A percentile compares a stretch with the other conserved stretches of the same genome.
Conservation (phyloP, 192 early-diverging fungal species). For the Spinellus fusiger region DNA sequence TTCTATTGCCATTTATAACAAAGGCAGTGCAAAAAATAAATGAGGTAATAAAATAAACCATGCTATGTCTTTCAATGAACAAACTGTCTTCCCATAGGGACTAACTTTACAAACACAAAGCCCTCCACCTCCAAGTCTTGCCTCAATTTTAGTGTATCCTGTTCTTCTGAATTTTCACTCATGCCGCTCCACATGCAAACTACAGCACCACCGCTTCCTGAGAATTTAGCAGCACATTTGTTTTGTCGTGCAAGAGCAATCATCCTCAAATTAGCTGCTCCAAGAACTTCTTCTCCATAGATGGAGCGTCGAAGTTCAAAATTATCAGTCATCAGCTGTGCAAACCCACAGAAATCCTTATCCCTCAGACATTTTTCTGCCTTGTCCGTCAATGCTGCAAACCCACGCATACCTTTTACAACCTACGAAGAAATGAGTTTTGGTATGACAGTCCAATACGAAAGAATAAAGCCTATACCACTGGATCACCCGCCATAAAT, state of each 20-base stretch:
- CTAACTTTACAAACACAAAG: constrained; percentile 32
- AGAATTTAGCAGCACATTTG: constrained; percentile 51
- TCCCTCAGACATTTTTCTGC: constrained; percentile 28
- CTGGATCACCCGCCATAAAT: constrained; percentile 45
- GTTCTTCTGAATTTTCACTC: neutral
- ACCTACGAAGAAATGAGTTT: constrained; percentile 19
- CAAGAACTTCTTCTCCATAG: constrained; percentile 48
- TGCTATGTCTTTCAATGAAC: too few relatives aligned
- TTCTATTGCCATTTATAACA: too few relatives aligned
- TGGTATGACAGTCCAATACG: neutral
- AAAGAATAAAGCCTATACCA: constrained; percentile 26
- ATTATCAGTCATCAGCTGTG: constrained; percentile 50
- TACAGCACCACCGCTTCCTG: constrained; percentile 54
- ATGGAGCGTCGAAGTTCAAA: constrained; percentile 42
- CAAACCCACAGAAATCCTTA: constrained; percentile 27
- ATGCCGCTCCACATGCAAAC: constrained; percentile 48
- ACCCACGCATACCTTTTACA: constrained; percentile 44
- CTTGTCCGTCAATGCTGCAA: constrained; percentile 36
- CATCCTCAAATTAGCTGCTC: constrained; percentile 43
- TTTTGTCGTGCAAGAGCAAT: constrained; percentile 37
- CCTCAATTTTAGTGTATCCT: constrained; percentile 22
- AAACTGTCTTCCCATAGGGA: constrained; percentile 2
- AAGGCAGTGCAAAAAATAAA: too few relatives aligned
- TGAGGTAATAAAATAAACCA: too few relatives aligned
- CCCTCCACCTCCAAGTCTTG: constrained; percentile 34